These are phyloP conservation scores for Solidago caesia DNA, from an alignment of 129 eudicot genomes.

Conservation along the genomic window DNA sequence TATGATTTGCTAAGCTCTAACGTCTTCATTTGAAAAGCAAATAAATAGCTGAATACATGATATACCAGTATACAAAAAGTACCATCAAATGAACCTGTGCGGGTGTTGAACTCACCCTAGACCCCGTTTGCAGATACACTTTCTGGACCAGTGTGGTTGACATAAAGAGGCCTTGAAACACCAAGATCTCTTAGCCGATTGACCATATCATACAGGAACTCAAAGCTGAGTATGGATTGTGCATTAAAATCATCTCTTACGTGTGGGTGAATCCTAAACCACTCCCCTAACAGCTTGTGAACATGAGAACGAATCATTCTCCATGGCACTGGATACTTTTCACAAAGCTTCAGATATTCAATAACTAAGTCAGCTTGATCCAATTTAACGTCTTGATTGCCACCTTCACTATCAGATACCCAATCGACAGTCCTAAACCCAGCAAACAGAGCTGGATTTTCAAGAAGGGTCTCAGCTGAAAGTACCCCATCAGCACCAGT, in stretches of 20 bases:
- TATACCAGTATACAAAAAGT: constrained; percentile 16
- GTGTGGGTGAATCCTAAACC: constrained; percentile 76
- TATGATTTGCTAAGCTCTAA: background rate
- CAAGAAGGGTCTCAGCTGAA: constrained; percentile 85
- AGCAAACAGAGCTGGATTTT: constrained; percentile 83
- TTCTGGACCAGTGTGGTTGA: constrained; percentile 33
- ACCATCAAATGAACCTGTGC: constrained; percentile 4
- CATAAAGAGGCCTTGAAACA: constrained; percentile 61
- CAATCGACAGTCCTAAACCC: constrained; percentile 72
- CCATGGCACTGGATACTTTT: constrained; percentile 87
- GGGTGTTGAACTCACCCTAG: constrained; percentile 21
- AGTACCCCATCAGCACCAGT: constrained; percentile 85
- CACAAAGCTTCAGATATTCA: constrained; percentile 79
- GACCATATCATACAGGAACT: constrained; percentile 64
- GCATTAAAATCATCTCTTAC: constrained; percentile 74
- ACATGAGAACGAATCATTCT: constrained; percentile 82
- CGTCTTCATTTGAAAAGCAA: background rate
- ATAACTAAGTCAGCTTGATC: constrained; percentile 72
- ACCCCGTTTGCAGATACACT: constrained; percentile 27
- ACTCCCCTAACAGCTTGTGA: constrained; percentile 84
- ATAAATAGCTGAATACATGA: constrained; percentile 1
- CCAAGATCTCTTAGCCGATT: constrained; percentile 66
- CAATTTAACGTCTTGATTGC: constrained; percentile 40
- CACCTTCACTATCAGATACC: constrained; percentile 42
- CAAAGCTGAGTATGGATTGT: constrained; percentile 60